phyloP scores from a whole-genome alignment of 139 green algal genomes.

The Chlorella sp. region DNA sequence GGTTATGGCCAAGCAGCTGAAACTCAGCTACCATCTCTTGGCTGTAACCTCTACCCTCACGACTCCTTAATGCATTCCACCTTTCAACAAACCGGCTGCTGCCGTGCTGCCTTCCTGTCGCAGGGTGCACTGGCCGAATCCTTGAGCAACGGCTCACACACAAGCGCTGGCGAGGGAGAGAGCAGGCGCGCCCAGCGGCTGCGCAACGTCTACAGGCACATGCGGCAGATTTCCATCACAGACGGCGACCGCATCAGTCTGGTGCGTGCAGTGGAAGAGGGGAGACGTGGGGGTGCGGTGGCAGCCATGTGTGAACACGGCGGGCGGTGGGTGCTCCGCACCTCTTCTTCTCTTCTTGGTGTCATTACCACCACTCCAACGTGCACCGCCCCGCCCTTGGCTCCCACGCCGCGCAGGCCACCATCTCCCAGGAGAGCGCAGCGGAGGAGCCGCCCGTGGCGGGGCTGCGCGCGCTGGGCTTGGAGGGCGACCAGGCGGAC shows the following conservation, averaged over 20 bases:
- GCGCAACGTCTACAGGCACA: slow-evolving; percentile 23
- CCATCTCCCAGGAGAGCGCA: slow-evolving; percentile 24
- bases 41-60: too few relatives aligned
- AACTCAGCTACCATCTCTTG: too few relatives aligned
- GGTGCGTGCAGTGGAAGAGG: neutral
- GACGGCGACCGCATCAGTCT: slow-evolving; percentile 3
- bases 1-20: too few relatives aligned
- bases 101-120: neutral
- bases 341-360: neutral
- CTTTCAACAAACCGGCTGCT: neutral
- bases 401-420: neutral
- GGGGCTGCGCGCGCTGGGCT: neutral
- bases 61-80: too few relatives aligned
- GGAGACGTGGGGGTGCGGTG: too few relatives aligned
- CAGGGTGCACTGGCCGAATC: neutral
- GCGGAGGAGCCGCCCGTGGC: neutral
- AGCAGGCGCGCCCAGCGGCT: slow-evolving; percentile 9
- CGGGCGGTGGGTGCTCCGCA: neutral
- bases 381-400: neutral
- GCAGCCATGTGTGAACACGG: too few relatives aligned
- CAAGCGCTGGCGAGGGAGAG: neutral
- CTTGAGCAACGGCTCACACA: neutral
- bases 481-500: neutral
- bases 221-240: slow-evolving; percentile 1
- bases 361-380: neutral